Evolutionary conservation across 768 basidiomycete species (phyloP).

Genomic region (Steccherinum ochraceum): DNA sequence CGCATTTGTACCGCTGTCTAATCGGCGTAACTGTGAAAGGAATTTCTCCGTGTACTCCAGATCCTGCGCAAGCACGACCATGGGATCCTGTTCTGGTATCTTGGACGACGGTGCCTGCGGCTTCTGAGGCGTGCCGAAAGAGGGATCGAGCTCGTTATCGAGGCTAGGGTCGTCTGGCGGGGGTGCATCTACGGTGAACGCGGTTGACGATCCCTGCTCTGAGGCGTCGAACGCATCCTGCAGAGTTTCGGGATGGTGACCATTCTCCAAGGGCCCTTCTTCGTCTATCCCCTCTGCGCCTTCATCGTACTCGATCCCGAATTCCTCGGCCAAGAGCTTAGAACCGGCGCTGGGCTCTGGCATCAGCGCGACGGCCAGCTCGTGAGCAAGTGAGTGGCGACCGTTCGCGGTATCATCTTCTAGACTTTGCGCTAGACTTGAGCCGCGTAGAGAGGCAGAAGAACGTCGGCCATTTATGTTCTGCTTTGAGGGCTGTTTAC

Average conservation of each 20-base stretch:
- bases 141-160: conserved; percentile 30
- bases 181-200: conserved; percentile 23
- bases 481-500: conserved; percentile 25
- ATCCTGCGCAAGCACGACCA: conserved; percentile 67
- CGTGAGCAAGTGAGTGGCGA: conserved; percentile 76
- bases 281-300: conserved; percentile 79
- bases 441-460: conserved; percentile 41
- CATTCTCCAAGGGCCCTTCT: conserved; percentile 11
- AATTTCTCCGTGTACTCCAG: conserved; percentile 75
- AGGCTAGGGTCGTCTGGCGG: conserved; percentile 16
- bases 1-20: conserved; percentile 41
- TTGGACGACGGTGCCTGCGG: conserved; percentile 22
- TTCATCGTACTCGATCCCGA: conserved; percentile 86
- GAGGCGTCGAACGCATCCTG: conserved; percentile 12
- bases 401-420: conserved; percentile 39
- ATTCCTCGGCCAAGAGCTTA: conserved; percentile 77
- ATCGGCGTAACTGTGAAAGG: conserved; percentile 59
- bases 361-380: conserved; percentile 82
- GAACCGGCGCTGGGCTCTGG: conserved; percentile 79
- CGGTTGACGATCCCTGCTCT: background rate
- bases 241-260: conserved; percentile 7
- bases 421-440: conserved; percentile 29
- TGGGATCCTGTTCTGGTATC: conserved; percentile 46
- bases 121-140: conserved; percentile 32
- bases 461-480: conserved; percentile 37